Conservation (phyloP, 2,329 filamentous ascomycete species). For the Ophiostoma ulmi region DNA sequence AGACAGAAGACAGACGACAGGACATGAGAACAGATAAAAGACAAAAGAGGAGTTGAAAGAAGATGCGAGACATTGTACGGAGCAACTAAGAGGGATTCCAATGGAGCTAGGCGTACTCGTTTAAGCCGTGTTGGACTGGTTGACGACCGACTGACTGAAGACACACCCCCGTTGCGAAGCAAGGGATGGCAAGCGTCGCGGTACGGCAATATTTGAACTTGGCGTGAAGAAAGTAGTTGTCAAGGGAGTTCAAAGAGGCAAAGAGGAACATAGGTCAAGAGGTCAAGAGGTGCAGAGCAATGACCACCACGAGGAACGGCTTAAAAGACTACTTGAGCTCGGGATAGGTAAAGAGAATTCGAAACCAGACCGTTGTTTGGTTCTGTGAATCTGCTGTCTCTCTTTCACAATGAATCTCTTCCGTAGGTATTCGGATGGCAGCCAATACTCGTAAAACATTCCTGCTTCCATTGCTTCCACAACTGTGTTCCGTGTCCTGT, state of each 20-base stretch:
- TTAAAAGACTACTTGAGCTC: no score
- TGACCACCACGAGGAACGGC: background rate
- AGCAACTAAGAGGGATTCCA: background rate
- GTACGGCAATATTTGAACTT: background rate
- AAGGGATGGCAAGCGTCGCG: background rate
- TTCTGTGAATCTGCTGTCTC: background rate
- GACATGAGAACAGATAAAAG: background rate
- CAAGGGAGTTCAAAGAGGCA: background rate
- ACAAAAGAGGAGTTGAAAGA: background rate
- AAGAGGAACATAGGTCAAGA: background rate
- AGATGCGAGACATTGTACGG: background rate
- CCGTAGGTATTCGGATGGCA: background rate
- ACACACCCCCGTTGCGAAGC: background rate
- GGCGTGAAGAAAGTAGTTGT: slow-evolving; percentile 4
- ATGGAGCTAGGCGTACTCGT: no score
- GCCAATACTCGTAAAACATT: background rate
- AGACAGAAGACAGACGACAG: background rate
- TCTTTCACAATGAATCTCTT: background rate
- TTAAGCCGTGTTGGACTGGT: no score
- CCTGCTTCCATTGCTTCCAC: background rate
- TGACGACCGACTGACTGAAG: background rate
- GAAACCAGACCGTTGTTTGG: background rate
- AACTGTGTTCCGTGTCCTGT: background rate
- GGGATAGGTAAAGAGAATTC: background rate
- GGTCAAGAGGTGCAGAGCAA: background rate